phyloP scores from a whole-genome alignment of 192 early-diverging fungal species.

The Umbelopsis isabellina region DNA sequence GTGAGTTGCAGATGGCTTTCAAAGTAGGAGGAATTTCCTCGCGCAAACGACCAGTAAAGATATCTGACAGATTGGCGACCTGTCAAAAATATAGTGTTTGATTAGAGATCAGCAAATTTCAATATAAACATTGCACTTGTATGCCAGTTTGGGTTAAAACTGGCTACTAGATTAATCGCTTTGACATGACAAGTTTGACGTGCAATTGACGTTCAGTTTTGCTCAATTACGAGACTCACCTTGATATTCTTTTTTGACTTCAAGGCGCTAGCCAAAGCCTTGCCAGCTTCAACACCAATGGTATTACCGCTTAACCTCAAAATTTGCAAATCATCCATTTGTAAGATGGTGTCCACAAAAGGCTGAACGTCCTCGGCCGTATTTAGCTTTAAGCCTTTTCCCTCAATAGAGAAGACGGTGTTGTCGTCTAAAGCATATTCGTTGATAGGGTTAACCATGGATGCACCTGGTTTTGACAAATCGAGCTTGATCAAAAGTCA shows the following conservation, averaged over 20 bases:
- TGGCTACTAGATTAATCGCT: too few species aligned
- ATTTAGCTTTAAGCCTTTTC: constrained; percentile 87
- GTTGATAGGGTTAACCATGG: constrained; percentile 40
- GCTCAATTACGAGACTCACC: constrained; percentile 49
- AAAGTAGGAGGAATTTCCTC: constrained; percentile 87
- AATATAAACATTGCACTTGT: not conserved
- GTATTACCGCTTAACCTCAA: constrained; percentile 89
- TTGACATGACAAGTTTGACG: too few species aligned
- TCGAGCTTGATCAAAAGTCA: constrained; percentile 8
- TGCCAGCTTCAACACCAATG: constrained; percentile 87
- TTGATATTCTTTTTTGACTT: constrained; percentile 69
- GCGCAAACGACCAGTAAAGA: constrained; percentile 91
- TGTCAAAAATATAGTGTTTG: constrained; percentile 34
- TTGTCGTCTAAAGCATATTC: constrained; percentile 39
- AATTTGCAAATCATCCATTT: constrained; percentile 66
- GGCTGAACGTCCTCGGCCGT: constrained; percentile 78
- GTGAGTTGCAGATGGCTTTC: constrained; percentile 80
- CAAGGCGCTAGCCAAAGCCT: constrained; percentile 74
- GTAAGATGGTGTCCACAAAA: constrained; percentile 72
- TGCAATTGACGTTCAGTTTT: too few species aligned
- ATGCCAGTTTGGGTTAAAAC: too few species aligned
- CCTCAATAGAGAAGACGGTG: constrained; percentile 82
- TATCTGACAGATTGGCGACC: constrained; percentile 87
- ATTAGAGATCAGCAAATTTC: not conserved
- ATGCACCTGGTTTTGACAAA: constrained; percentile 11